Base-by-base conservation (phyloP, 371 early-diverging fungal species). In the Syncephalastrum racemosum region DNA sequence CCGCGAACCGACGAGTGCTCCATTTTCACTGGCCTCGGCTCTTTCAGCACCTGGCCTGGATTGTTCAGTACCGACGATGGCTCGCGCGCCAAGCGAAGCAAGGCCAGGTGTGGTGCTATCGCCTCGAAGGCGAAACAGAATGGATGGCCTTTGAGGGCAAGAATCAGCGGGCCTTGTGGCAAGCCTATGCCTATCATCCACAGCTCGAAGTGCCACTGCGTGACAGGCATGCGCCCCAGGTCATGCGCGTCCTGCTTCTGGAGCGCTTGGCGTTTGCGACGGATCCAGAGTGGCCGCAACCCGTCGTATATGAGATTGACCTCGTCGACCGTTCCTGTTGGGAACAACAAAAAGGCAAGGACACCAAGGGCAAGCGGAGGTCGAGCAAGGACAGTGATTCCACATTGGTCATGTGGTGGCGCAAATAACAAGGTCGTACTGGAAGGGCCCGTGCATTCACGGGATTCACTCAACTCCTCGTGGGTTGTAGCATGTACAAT, bases 151-250 rank as follows among this genome's bases (percentile, higher is more conserved):
- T 67, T 44, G 54, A 56, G 20, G 27, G 24, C 42, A 56, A 55
- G 39, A 67, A 67, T 12, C 67, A 67, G 42, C 13, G 47, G 4
- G 39, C 54, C 10, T 27, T 67, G 39, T 67, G 67, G 67, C 52
- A 58, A 40, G 47, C 59, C 4, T 50, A 47, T 18, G 23, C 19
- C 20, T 13, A 50, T 18, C 50, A 42, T 20, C 53, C n/a, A 3
- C 53, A 54, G 16, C 54, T 41, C 15, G 66, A 62, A 46, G 48
- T 54, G 24, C 59, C 59, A 24, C n/a, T 67, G 13, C 47, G 23
- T 16, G 67, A 67, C 22, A 41, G 43, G 7, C 15, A 54, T 25
- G 66, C 58, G 10, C 36, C 47, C 23, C 53, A 55, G 18, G 18
- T 59, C 16, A 50, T 67, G 8, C 59, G 56, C 6, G 58, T 62